Evolutionary conservation across 441 rosid species (phyloP), one percentile per base, ranked within the genome.

Genomic region (Erysimum pusillum): DNA sequence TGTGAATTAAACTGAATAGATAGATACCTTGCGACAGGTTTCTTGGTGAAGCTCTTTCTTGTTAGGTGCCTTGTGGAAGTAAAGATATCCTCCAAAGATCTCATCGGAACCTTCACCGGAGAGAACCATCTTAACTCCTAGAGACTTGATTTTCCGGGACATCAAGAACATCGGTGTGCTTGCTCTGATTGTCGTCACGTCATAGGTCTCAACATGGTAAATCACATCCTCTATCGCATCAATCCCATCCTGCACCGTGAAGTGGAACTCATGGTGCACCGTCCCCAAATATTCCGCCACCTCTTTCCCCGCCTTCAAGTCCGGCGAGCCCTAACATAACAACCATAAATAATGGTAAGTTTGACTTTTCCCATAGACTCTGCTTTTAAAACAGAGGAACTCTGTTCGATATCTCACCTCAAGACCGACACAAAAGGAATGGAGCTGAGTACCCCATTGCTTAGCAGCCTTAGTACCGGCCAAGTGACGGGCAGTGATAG

Each of bases 51-150:
- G 85, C 76, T 90, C 96, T 73, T 90, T 86, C 77, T 90, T 94
- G 59, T 90, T 88, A 44, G 98, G 97, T 75, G 97, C 96, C 84
- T 93, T 93, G 79, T 93, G 98, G 83, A 93, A 91, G 74, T 90
- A 91, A 48, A 90, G 73, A 83, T 94, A 92, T n/a, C 98, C 98
- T 75, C 97, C 98, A 49, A 92, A 90, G 51, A 94, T 70, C 85
- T 92, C 98, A 61, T 92, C 97, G 2, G 98, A 85, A 20, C 97
- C 98, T 83, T 94, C 98, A 59, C 94, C 97, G 14, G 98, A 94
- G 53, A 94, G 79, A 77, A 94, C 97, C 98, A 92, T 92, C 87
- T 92, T 91, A 58, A 94, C 97, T 22, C 98, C 97, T 9, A 91
- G 87, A 5, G 98, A 85, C 83, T 94, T 94, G 31, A 94, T 94